Evolutionary conservation across 2,329 filamentous ascomycete genomes (phyloP), one percentile per base, ranked within the genome.

Genomic region (Pestalotiopsis sp.): DNA sequence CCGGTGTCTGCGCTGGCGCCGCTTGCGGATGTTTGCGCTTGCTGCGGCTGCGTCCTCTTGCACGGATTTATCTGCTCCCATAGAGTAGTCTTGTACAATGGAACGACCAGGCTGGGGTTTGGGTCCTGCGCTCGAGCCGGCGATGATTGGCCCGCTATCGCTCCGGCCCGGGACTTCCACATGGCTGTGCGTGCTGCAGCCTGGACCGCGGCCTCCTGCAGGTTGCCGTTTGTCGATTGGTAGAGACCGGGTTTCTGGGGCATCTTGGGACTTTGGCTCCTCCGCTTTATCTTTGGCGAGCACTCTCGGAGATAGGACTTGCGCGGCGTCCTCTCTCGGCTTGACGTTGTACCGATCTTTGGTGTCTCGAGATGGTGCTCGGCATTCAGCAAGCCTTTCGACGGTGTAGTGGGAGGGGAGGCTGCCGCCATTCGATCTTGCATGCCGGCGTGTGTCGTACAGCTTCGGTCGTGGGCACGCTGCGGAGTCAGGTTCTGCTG

Each of bases 341-440:
- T 67, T 66, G 69, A 78, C 69, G 68, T 68, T 72, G 36, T 77
- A 76, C 57, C 77, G 69, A 20, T 74, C 69, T 66, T 72, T 71
- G 60, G 72, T 75, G 66, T 77, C 71, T 70, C 68, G 70, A 38
- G 75, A 69, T 14, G 68, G 64, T 62, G 73, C 74, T 45, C 70
- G 69, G 45, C 67, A 66, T 68, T 79, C 76, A 64, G 72, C 75
- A 59, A 78, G 70, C 20, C 69, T 59, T 57, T 79, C 76, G 52
- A 74, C 72, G 67, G 72, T 70, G 67, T 71, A 66, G 27, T 70
- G 72, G 56, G 76, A 71, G 57, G 76, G 76, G 72, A 78, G 76
- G 56, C 59, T 45, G 58, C 70, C 64, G 64, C 71, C 49, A 17
- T 64, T 67, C 63, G 23, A 66, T 70, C 66, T 64, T 25, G 64